Percentiles rank a stretch among this genome's conserved stretches.
Conservation (phyloP, 164 flowering plant genomes). For the Vitis riparia region DNA sequence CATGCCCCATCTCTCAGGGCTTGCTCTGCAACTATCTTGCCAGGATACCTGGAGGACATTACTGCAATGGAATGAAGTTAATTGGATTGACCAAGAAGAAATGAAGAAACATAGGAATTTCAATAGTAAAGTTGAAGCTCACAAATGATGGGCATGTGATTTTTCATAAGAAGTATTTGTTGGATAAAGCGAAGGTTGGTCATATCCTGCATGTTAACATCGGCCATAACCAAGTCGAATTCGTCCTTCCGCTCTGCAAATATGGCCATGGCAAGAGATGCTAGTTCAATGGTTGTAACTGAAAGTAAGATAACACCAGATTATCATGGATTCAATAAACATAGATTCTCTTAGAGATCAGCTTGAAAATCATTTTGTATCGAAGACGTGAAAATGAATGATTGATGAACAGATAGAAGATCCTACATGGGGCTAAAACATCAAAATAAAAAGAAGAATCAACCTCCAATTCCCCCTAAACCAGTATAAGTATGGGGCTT, state of each 20-base stretch:
- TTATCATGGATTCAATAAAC: no score
- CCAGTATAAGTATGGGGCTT: no score
- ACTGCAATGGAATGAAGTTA: slow-evolving; percentile 12
- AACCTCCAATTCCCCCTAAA: neutral
- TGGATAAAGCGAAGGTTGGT: slow-evolving; percentile 16
- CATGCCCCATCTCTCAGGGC: slow-evolving; percentile 22
- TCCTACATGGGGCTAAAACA: no score
- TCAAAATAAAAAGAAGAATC: no score
- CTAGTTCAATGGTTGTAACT: slow-evolving; percentile 27
- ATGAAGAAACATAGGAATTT: neutral
- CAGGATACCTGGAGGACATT: slow-evolving; percentile 3
- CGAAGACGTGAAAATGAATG: no score
- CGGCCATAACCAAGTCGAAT: slow-evolving; percentile 28
- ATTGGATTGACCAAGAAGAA: neutral
- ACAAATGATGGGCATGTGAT: slow-evolving; percentile 22
- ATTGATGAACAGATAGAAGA: no score
- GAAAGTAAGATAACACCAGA: neutral
- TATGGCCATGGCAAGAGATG: slow-evolving; percentile 26
- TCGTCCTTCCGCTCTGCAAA: slow-evolving; percentile 8
- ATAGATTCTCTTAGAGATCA: no score
- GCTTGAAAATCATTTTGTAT: no score
- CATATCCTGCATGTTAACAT: slow-evolving; percentile 15
- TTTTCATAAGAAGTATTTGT: neutral
- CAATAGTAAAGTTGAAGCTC: slow-evolving; percentile 2
- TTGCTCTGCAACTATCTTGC: neutral